Conservation (phyloP, 139 green algal species). For the Chlorokybus atmophyticus region DNA sequence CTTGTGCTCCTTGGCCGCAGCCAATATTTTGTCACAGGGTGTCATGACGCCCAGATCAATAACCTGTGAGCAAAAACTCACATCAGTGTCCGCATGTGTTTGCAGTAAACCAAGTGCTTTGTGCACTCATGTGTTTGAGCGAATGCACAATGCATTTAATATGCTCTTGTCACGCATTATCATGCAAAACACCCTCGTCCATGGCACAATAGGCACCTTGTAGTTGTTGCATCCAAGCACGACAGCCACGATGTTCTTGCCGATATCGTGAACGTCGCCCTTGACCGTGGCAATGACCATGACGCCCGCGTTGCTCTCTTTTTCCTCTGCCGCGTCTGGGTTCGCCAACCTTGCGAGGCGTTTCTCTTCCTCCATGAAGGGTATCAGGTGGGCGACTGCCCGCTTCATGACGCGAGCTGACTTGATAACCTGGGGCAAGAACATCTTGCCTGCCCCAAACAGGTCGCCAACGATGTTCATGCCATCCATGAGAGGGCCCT, state of each 20-base stretch:
- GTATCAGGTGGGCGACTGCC: slow-evolving; percentile 88
- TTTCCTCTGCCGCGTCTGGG: slow-evolving; percentile 22
- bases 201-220: too few relatives aligned
- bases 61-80: too few relatives aligned
- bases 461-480: slow-evolving; percentile 99
- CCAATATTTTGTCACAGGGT: slow-evolving; percentile 86
- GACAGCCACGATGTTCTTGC: slow-evolving; percentile 98
- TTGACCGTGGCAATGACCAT: slow-evolving; percentile 97
- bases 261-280: slow-evolving; percentile 98
- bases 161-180: too few relatives aligned
- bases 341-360: slow-evolving; percentile 16
- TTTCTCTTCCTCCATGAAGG: slow-evolving; percentile 99
- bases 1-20: slow-evolving; percentile 70
- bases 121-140: too few relatives aligned
- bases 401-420: slow-evolving; percentile 97
- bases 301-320: slow-evolving; percentile 45
- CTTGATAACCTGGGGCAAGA: slow-evolving; percentile 98
- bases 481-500: slow-evolving; percentile 95
- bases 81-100: too few relatives aligned
- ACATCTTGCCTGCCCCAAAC: slow-evolving; percentile 98
- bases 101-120: too few relatives aligned
- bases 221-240: slow-evolving; percentile 99
- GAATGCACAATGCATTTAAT: too few relatives aligned
- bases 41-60: slow-evolving; percentile 95
- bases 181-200: too few relatives aligned